A percentile compares a stretch with the other conserved stretches of the same genome.
These are phyloP conservation scores for Coemansia sp. DNA, from an alignment of 192 early-diverging fungal species.

Conservation along the genomic window DNA sequence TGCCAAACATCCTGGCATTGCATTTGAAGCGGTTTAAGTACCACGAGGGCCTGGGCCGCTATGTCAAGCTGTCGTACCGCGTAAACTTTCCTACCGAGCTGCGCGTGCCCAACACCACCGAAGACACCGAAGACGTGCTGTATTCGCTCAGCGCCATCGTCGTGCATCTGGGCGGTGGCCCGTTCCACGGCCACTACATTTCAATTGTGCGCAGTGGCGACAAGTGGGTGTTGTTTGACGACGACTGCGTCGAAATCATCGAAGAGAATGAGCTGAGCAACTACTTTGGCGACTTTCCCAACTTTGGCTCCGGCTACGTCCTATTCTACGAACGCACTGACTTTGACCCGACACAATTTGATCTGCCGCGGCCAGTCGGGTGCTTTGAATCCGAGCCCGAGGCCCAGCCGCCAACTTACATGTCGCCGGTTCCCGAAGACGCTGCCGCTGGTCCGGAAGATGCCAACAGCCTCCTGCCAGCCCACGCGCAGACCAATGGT, in stretches of 20 bases:
- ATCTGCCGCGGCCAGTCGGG: constrained; percentile 24
- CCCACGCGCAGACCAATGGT: background rate
- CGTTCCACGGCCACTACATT: constrained; percentile 96
- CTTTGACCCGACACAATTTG: constrained; percentile 41
- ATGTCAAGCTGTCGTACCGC: constrained; percentile 92
- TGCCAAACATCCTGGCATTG: constrained; percentile 92
- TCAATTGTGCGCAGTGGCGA: constrained; percentile 80
- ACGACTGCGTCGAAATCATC: constrained; percentile 87
- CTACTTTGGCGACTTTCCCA: constrained; percentile 75
- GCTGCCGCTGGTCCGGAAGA: background rate
- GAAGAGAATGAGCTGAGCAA: constrained; percentile 72
- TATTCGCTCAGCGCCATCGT: constrained; percentile 88
- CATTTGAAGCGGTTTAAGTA: constrained; percentile 99
- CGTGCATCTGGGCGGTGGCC: constrained; percentile 94
- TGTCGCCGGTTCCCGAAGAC: background rate
- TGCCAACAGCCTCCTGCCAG: background rate
- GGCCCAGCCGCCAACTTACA: background rate
- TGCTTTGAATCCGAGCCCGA: background rate
- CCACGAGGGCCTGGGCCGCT: constrained; percentile 83
- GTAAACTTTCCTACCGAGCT: constrained; percentile 94
- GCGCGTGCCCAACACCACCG: constrained; percentile 89
- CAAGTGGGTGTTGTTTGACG: constrained; percentile 94
- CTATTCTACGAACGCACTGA: constrained; percentile 68
- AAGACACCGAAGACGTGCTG: constrained; percentile 81
- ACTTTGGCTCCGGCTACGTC: constrained; percentile 73